Conservation (phyloP, 2,329 filamentous ascomycete genomes). For the Emmonsia crescens region DNA sequence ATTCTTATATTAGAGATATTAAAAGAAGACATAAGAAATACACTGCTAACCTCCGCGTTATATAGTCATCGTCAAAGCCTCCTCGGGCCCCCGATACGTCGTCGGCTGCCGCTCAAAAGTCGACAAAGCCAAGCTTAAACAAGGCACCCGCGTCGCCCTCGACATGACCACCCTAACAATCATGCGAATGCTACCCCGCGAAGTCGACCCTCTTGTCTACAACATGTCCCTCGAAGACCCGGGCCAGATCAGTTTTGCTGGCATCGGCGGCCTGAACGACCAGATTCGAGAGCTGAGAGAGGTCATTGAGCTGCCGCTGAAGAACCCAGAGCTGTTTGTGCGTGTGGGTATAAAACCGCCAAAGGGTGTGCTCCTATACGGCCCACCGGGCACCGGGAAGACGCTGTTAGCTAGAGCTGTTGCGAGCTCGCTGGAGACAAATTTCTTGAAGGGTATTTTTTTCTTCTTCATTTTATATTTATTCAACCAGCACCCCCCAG, state of each 20-base stretch:
- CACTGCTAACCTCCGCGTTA: slow-evolving; percentile 5
- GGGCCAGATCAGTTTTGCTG: slow-evolving; percentile 92
- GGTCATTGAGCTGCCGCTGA: slow-evolving; percentile 93
- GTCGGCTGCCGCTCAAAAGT: slow-evolving; percentile 98
- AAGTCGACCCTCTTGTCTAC: slow-evolving; percentile 97
- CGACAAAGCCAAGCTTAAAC: slow-evolving; percentile 93
- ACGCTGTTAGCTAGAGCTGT: slow-evolving; percentile 89
- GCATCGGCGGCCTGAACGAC: slow-evolving; percentile 94
- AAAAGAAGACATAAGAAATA: too few relatives aligned
- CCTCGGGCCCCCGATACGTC: slow-evolving; percentile 92
- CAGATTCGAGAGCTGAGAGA: slow-evolving; percentile 96
- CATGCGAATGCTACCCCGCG: slow-evolving; percentile 98
- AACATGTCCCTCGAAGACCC: slow-evolving; percentile 99
- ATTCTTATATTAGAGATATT: too few relatives aligned
- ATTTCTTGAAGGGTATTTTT: slow-evolving; percentile 81
- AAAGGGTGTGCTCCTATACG: slow-evolving; percentile 92
- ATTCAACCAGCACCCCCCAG: neutral
- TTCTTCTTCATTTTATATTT: neutral
- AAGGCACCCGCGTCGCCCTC: slow-evolving; percentile 91
- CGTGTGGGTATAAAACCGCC: slow-evolving; percentile 97
- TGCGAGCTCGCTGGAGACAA: slow-evolving; percentile 91
- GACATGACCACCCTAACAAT: slow-evolving; percentile 99
- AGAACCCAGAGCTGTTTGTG: slow-evolving; percentile 96
- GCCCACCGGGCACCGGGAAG: slow-evolving; percentile 93
- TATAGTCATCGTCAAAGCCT: slow-evolving; percentile 94